Conservation (phyloP, 2,329 filamentous ascomycete genomes). For the Nemania sp. region DNA sequence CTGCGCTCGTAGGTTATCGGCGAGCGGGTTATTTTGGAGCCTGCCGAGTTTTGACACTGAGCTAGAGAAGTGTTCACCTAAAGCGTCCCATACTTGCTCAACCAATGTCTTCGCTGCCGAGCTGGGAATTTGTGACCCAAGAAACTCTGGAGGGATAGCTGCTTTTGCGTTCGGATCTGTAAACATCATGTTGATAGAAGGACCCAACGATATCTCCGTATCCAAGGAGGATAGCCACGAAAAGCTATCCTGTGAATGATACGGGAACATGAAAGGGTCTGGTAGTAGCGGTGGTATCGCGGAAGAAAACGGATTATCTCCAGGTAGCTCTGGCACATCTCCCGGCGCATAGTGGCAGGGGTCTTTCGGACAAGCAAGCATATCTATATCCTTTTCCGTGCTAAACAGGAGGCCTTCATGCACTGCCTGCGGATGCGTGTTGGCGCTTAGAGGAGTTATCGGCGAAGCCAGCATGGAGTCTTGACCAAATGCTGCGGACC, state of each 20-base stretch:
- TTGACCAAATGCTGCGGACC: slow-evolving; percentile 56
- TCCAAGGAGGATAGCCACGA: slow-evolving; percentile 52
- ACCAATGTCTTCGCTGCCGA: slow-evolving; percentile 57
- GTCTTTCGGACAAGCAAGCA: slow-evolving; percentile 45
- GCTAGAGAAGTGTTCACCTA: slow-evolving; percentile 60
- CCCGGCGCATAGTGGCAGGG: slow-evolving; percentile 46
- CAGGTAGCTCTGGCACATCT: slow-evolving; percentile 58
- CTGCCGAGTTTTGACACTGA: slow-evolving; percentile 59
- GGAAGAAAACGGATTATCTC: slow-evolving; percentile 55
- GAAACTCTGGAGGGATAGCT: slow-evolving; percentile 40
- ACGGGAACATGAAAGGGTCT: slow-evolving; percentile 55
- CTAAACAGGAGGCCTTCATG: slow-evolving; percentile 49
- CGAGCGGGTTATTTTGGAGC: slow-evolving; percentile 57
- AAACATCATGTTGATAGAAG: slow-evolving; percentile 54
- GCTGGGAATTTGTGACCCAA: slow-evolving; percentile 41
- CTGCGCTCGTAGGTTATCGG: slow-evolving; percentile 56
- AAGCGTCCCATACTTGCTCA: slow-evolving; percentile 58
- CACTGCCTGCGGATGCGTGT: slow-evolving; percentile 39
- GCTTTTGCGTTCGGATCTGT: slow-evolving; percentile 47
- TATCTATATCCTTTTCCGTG: slow-evolving; percentile 41
- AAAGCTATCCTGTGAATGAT: slow-evolving; percentile 51
- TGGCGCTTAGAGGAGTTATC: slow-evolving; percentile 55
- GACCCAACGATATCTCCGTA: slow-evolving; percentile 52
- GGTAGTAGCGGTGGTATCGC: slow-evolving; percentile 50
- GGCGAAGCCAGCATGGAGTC: slow-evolving; percentile 62